Conservation (phyloP, 2,329 filamentous ascomycete genomes). For the Phialophora macrospora region DNA sequence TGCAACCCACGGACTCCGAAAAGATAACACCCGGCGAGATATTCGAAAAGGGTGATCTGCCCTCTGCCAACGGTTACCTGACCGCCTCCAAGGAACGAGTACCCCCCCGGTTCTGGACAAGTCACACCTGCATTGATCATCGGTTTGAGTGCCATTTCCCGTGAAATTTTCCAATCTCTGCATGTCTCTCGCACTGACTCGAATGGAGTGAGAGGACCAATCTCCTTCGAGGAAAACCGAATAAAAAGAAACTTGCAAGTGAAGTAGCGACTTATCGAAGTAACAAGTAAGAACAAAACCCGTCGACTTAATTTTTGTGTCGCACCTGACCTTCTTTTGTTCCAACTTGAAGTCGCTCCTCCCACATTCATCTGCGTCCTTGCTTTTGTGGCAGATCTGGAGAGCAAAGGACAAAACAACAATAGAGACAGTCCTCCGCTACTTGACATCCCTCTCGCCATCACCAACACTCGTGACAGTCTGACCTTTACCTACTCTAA, state of each 20-base stretch:
- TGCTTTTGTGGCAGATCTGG: not conserved
- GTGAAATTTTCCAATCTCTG: not conserved
- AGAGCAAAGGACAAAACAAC: constrained; percentile 1
- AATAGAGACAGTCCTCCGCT: not conserved
- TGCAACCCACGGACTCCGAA: constrained; percentile 11
- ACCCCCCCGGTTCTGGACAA: not conserved
- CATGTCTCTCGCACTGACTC: not conserved
- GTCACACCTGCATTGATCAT: constrained; percentile 3
- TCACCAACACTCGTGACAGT: not conserved
- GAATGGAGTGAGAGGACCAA: not conserved
- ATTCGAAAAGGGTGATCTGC: constrained; percentile 1
- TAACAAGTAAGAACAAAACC: not conserved
- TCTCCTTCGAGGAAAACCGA: not conserved
- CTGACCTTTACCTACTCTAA: constrained; percentile 6
- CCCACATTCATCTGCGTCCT: not conserved
- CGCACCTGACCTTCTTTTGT: constrained; percentile 10
- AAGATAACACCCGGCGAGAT: constrained; percentile 1
- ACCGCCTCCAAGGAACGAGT: not conserved
- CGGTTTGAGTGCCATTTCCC: not conserved
- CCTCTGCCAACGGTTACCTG: not conserved
- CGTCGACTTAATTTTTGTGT: constrained; percentile 5
- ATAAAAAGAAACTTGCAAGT: not conserved
- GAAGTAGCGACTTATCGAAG: not conserved
- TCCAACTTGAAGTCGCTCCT: not conserved
- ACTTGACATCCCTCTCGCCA: constrained; percentile 1